Evolutionary conservation across 495 filamentous ascomycete species (phyloP), one percentile per base, ranked within the genome.

Genomic region (Apodospora peruviana): DNA sequence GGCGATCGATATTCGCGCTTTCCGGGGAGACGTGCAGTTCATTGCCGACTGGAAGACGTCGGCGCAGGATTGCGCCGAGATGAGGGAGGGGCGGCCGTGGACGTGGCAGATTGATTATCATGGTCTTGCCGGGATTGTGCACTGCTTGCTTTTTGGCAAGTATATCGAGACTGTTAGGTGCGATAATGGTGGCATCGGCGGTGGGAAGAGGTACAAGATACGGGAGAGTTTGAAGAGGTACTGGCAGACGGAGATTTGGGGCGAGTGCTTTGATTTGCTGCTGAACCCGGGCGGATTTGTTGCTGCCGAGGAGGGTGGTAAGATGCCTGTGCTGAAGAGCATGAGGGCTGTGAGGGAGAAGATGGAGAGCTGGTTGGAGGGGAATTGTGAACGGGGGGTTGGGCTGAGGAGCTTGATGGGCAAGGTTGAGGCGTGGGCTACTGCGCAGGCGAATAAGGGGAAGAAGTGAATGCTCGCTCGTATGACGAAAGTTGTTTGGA

Each of bases 91-190:
- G 55, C 76, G 91, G 11, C 87, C 88, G 2, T 98, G 93, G 93
- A 97, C 91, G 0, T 95, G 87, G 66, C 93, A 98, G 61, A 84
- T 95, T 48, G 93, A 98, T 65, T 90, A 97, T 47, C 88, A 91
- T 66, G 93, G 93, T 23, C 72, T 95, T 0, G 93, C 93, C 0
- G 88, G 88, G 5, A 86, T 86, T 12, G 69, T 96, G 12, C 90
- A 97, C 60, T 80, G 78, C 25, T 73, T 98, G 59, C 76, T 98
- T 1, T 97, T 96, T 62, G 93, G 93, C 5, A 87, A 87, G 59
- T 96, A 96, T 69, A 89, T 98, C 52, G 89, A 97, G 58, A 93
- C 88, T 14, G 69, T 80, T 10, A 73, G 75, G 2, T 76, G 75
- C 4, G 75, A 77, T 12, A 61, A 55, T 4, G 75, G 71, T 7